Evolutionary conservation across 1,139 yeast species (phyloP), one percentile per base, ranked within the genome.

Genomic region (Groenewaldozyma sp.): DNA sequence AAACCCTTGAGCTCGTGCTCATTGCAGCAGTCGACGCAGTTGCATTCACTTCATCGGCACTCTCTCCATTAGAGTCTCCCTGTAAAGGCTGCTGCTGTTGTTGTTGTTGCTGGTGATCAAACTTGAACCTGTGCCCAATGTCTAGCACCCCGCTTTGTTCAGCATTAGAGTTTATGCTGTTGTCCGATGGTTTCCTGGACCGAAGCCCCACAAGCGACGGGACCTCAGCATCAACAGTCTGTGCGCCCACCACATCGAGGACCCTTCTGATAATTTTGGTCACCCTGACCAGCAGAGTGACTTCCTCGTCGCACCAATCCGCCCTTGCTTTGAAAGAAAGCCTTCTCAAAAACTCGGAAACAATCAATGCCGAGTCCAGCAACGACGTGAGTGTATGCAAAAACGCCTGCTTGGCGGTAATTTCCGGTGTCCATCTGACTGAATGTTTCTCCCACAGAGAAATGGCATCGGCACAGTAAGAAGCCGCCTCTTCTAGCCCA

Each of bases 381-480:
- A 62, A 46, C 2, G 64, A 55, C 36, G 61, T 52, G 14, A 58
- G 45, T n/a, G 63, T 57, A 41, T 63, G 65, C 37, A 62, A 53
- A 43, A 62, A 62, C 4, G 64, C 60, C 32, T 62, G 62, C 19
- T 51, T 46, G 18, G 57, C 58, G 10, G 62, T 54, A 4, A 57
- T 56, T 39, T 56, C 58, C 32, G 55, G 41, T 4, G 59, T 56
- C 60, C 62, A 56, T 17, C 54, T 50, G 10, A 53, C 55, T 2
- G 60, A 50, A 40, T 62, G 64, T 46, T 63, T 63, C 37, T 62
- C 65, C 61, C 65, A 62, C 38, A 64, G 48, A 7, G 65, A 60
- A 22, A 62, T 54, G 1, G 64, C 58, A 41, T 62, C 67, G 1
- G 64, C 63, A 9, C 65, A 63, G 37, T 59, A 62, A 3, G 60